Percentiles rank a stretch among this genome's conserved stretches.
phyloP scores from a whole-genome alignment of 2,329 filamentous ascomycete species.

The Pezicula radicicola region DNA sequence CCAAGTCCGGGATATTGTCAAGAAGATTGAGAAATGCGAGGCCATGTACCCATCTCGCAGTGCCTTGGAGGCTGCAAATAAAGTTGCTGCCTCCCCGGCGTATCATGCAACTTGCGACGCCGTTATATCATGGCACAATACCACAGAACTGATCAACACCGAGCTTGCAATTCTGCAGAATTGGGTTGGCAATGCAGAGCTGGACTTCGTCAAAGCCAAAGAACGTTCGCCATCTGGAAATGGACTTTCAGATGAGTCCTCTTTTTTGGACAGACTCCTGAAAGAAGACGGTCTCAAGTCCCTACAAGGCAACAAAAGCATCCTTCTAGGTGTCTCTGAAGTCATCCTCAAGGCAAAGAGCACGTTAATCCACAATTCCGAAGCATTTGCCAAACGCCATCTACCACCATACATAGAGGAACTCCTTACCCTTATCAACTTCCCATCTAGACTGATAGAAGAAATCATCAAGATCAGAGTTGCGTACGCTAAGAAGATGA shows the following conservation, averaged over 20 bases:
- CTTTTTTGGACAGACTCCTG: slow-evolving; percentile 89
- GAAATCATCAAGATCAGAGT: slow-evolving; percentile 93
- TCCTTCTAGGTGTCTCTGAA: slow-evolving; percentile 77
- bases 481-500: slow-evolving; percentile 91
- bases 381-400: slow-evolving; percentile 82
- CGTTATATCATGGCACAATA: slow-evolving; percentile 95
- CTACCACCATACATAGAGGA: slow-evolving; percentile 96
- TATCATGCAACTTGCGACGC: slow-evolving; percentile 85
- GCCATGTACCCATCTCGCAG: slow-evolving; percentile 78
- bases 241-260: slow-evolving; percentile 82
- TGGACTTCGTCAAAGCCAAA: slow-evolving; percentile 81
- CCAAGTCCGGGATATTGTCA: slow-evolving; percentile 86
- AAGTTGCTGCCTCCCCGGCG: slow-evolving; percentile 69
- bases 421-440: slow-evolving; percentile 92
- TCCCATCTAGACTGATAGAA: slow-evolving; percentile 91
- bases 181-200: slow-evolving; percentile 94
- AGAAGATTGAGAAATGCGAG: slow-evolving; percentile 87
- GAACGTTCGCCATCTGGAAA: slow-evolving; percentile 65
- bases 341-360: slow-evolving; percentile 93
- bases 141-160: slow-evolving; percentile 92
- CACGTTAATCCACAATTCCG: slow-evolving; percentile 83
- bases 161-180: slow-evolving; percentile 87
- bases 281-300: slow-evolving; percentile 95
- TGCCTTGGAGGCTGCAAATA: slow-evolving; percentile 71
- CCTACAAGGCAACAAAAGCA: slow-evolving; percentile 81